These are phyloP conservation scores for Zasmidium cellare DNA, from an alignment of 2,329 filamentous ascomycete species.

Conservation along the genomic window DNA sequence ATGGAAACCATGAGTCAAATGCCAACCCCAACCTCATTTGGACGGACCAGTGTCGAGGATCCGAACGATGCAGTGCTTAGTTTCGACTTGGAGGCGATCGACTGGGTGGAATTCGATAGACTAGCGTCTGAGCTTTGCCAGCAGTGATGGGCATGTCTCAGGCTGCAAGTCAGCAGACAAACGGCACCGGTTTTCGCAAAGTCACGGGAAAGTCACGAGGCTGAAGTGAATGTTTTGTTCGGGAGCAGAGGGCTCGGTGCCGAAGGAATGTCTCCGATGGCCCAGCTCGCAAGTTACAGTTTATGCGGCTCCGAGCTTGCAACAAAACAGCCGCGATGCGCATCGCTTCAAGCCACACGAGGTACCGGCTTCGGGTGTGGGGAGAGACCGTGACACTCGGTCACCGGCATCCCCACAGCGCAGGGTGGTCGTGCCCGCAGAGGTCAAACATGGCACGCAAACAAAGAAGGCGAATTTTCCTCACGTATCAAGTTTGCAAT, in stretches of 20 bases:
- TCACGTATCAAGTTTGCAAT: too few species aligned
- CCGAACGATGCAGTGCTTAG: constrained; percentile 18
- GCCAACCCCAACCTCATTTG: constrained; percentile 12
- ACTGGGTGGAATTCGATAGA: constrained; percentile 30
- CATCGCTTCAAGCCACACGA: neutral
- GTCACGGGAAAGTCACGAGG: neutral
- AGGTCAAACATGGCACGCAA: too few species aligned
- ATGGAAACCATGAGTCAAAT: constrained; percentile 12
- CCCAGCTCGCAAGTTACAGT: too few species aligned
- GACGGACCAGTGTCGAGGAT: constrained; percentile 7
- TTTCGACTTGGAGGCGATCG: constrained; percentile 26
- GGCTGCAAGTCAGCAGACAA: neutral
- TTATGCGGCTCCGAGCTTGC: too few species aligned
- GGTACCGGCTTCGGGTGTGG: too few species aligned
- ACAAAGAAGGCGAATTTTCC: too few species aligned
- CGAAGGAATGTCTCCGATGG: neutral
- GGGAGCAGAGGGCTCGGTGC: neutral
- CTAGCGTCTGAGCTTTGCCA: constrained; percentile 26
- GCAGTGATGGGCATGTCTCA: constrained; percentile 9
- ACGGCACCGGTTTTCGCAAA: constrained; percentile 3
- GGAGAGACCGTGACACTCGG: too few species aligned
- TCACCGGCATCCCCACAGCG: too few species aligned
- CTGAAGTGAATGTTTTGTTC: neutral
- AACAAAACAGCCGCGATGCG: neutral
- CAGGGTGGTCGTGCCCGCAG: too few species aligned